Evolutionary conservation across 2,329 filamentous ascomycete species (phyloP).

Genomic region (Tolypocladium cylindrosporum): DNA sequence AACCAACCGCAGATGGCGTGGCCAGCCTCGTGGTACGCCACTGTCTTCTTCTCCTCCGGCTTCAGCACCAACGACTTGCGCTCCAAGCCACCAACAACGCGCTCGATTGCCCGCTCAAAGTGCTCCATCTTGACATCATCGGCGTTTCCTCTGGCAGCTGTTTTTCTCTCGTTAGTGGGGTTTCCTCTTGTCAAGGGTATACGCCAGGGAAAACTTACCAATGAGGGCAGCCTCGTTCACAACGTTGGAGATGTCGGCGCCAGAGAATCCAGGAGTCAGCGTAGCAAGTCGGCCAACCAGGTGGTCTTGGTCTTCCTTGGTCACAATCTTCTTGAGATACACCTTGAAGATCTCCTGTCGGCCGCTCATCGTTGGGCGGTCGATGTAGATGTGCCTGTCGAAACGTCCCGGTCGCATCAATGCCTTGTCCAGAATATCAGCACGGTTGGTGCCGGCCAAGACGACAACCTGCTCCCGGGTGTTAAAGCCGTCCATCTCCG

Average conservation of each 20-base stretch:
- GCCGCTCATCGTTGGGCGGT: slow-evolving; percentile 92
- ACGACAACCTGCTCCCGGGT: slow-evolving; percentile 94
- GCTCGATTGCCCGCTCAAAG: slow-evolving; percentile 96
- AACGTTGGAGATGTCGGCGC: slow-evolving; percentile 96
- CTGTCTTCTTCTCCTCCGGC: slow-evolving; percentile 88
- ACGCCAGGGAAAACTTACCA: slow-evolving; percentile 46
- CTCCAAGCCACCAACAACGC: slow-evolving; percentile 90
- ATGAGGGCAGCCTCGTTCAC: slow-evolving; percentile 96
- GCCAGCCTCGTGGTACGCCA: slow-evolving; percentile 96
- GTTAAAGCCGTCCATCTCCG: slow-evolving; percentile 99
- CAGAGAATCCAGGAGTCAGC: slow-evolving; percentile 90
- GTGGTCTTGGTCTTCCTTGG: slow-evolving; percentile 78
- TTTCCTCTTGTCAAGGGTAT: slow-evolving; percentile 17
- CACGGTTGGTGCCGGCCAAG: slow-evolving; percentile 89
- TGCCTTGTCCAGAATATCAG: slow-evolving; percentile 89
- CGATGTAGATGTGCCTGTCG: slow-evolving; percentile 91
- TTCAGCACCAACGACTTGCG: slow-evolving; percentile 93
- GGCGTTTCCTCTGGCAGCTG: slow-evolving; percentile 76
- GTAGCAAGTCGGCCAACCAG: slow-evolving; percentile 82
- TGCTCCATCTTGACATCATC: slow-evolving; percentile 76
- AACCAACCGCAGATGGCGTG: slow-evolving; percentile 99
- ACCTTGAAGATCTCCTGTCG: slow-evolving; percentile 94
- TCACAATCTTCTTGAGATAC: slow-evolving; percentile 90
- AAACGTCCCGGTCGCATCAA: slow-evolving; percentile 95
- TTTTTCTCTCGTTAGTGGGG: slow-evolving; percentile 5